Evolutionary conservation across 2,329 filamentous ascomycete genomes (phyloP).

Genomic region (Zymoseptoria crescenta): DNA sequence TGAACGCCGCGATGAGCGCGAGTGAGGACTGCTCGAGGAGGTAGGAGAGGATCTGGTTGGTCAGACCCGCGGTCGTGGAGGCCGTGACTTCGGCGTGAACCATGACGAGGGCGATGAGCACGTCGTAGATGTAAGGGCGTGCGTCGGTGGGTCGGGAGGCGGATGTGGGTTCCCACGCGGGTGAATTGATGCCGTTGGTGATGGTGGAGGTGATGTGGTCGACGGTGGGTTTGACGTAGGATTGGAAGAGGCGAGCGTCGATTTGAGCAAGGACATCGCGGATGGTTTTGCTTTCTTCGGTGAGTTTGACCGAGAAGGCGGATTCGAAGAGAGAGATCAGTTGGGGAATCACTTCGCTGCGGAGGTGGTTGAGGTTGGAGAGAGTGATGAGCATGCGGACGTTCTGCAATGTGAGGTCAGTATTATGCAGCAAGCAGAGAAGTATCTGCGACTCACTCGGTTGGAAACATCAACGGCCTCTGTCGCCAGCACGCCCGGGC

Average conservation of each 20-base stretch:
- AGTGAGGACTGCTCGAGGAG: conserved; percentile 74
- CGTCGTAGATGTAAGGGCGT: conserved; percentile 80
- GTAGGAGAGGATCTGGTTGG: conserved; percentile 73
- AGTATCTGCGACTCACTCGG: conserved; percentile 35
- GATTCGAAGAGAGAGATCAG: conserved; percentile 92
- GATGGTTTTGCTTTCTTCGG: conserved; percentile 87
- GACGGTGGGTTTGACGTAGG: conserved; percentile 75
- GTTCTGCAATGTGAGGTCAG: conserved; percentile 20
- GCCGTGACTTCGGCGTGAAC: conserved; percentile 59
- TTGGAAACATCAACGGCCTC: conserved; percentile 48
- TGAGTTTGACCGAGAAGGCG: conserved; percentile 86
- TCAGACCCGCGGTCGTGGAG: conserved; percentile 60
- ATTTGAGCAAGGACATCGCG: conserved; percentile 86
- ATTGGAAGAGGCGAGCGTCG: conserved; percentile 81
- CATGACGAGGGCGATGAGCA: conserved; percentile 75
- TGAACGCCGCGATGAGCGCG: conserved; percentile 76
- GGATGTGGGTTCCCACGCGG: conserved; percentile 50
- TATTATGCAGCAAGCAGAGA: not conserved
- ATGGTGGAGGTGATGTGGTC: conserved; percentile 63
- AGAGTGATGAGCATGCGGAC: conserved; percentile 87
- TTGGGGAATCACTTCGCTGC: conserved; percentile 72
- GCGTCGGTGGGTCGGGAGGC: conserved; percentile 60
- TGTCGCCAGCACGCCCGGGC: conserved; percentile 34
- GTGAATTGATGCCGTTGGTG: conserved; percentile 59
- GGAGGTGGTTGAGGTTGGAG: conserved; percentile 80